Percentiles rank a stretch among this genome's conserved stretches.
phyloP scores from a whole-genome alignment of 306 rosid genomes.

The Quercus variabilis region DNA sequence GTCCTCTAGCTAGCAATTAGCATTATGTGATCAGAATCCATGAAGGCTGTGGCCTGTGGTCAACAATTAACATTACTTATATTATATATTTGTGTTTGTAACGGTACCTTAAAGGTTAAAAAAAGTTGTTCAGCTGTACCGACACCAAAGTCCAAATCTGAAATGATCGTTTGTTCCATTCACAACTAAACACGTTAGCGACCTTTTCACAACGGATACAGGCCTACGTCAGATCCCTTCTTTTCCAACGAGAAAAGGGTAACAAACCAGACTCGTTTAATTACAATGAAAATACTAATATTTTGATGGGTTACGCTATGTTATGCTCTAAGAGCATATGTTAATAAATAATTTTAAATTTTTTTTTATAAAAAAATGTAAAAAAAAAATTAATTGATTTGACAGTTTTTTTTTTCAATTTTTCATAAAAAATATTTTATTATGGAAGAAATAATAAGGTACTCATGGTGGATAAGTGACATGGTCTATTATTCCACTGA shows the following conservation, averaged over 20 bases:
- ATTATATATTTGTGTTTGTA: not conserved
- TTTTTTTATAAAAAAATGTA: too few relatives aligned
- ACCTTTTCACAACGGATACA: not conserved
- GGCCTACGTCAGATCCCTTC: not conserved
- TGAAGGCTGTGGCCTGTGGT: not conserved
- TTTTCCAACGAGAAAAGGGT: not conserved
- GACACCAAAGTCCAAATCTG: slow-evolving; percentile 22
- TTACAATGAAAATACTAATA: too few relatives aligned
- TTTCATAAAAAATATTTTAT: too few relatives aligned
- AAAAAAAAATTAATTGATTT: too few relatives aligned
- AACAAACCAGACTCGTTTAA: not conserved
- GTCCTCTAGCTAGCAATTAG: not conserved
- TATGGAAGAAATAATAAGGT: too few relatives aligned
- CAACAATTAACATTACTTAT: not conserved
- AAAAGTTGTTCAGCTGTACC: slow-evolving; percentile 19
- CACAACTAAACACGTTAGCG: not conserved
- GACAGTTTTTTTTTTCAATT: too few relatives aligned
- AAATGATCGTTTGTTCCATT: not conserved
- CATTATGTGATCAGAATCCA: not conserved
- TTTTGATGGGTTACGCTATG: too few relatives aligned
- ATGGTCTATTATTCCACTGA: too few relatives aligned
- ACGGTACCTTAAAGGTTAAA: not conserved
- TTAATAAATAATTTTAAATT: too few relatives aligned
- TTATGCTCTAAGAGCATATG: too few relatives aligned
- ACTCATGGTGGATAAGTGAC: too few relatives aligned